These are phyloP conservation scores for Parastagonospora nodorum DNA, from an alignment of 2,329 filamentous ascomycete species.

Conservation along the genomic window DNA sequence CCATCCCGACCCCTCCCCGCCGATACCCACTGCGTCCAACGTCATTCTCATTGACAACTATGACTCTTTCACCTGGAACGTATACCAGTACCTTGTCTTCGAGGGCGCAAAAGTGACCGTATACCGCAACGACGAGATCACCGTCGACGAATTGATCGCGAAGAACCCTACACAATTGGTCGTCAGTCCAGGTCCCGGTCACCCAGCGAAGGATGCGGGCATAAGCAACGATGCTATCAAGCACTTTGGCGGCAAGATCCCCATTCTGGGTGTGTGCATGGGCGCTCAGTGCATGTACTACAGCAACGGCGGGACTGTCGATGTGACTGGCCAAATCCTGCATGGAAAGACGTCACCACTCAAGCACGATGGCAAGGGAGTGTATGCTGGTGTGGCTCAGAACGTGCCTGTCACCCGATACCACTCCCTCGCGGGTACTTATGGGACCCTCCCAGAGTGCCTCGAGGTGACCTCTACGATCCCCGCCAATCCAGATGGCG, in stretches of 20 bases:
- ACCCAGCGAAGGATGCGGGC: slow-evolving; percentile 88
- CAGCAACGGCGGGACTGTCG: slow-evolving; percentile 87
- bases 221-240: slow-evolving; percentile 90
- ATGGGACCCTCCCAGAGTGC: slow-evolving; percentile 80
- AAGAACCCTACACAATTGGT: slow-evolving; percentile 92
- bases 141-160: slow-evolving; percentile 78
- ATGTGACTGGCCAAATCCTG: slow-evolving; percentile 91
- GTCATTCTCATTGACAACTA: slow-evolving; percentile 98
- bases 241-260: slow-evolving; percentile 92
- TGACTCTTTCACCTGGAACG: slow-evolving; percentile 99
- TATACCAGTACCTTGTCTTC: slow-evolving; percentile 97
- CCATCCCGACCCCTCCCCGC: slow-evolving; percentile 75
- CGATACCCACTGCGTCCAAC: slow-evolving; percentile 81
- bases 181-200: slow-evolving; percentile 91
- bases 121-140: slow-evolving; percentile 89
- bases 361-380: slow-evolving; percentile 87
- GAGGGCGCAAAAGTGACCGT: slow-evolving; percentile 92
- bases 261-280: slow-evolving; percentile 98
- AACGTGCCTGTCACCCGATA: slow-evolving; percentile 89
- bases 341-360: slow-evolving; percentile 96
- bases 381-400: slow-evolving; percentile 81
- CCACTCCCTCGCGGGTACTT: slow-evolving; percentile 92
- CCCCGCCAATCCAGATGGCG: slow-evolving; percentile 68
- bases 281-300: slow-evolving; percentile 97
- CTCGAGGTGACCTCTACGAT: slow-evolving; percentile 94